phyloP scores from a whole-genome alignment of 768 basidiomycete genomes.

The Astraeus odoratus region DNA sequence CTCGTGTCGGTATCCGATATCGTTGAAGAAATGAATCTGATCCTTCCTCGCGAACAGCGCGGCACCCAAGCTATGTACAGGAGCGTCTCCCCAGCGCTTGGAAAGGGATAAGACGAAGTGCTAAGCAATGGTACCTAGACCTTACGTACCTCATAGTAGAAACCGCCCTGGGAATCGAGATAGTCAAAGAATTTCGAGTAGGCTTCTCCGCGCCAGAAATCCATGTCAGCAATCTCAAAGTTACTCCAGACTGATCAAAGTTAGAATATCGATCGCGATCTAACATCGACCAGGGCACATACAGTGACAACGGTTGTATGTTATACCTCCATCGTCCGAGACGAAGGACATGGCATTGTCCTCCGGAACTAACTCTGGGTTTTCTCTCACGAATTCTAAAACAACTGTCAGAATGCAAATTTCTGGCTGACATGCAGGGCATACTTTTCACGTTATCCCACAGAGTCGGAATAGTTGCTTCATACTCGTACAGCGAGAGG shows the following conservation, averaged over 20 bases:
- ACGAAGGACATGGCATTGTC: conserved; percentile 71
- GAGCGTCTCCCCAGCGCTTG: conserved; percentile 82
- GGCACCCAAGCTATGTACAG: conserved; percentile 79
- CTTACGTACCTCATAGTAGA: conserved; percentile 78
- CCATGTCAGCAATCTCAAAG: conserved; percentile 84
- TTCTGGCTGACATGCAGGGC: background rate
- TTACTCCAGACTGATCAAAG: conserved; percentile 54
- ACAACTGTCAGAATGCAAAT: background rate
- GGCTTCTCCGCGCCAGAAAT: conserved; percentile 81
- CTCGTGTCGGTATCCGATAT: conserved; percentile 81
- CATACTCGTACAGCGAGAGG: conserved; percentile 71
- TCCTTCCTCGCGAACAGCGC: conserved; percentile 68
- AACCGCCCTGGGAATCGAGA: conserved; percentile 78
- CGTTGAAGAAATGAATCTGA: conserved; percentile 75
- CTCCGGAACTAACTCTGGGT: conserved; percentile 54
- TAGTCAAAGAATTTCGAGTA: conserved; percentile 81
- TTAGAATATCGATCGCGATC: conserved; percentile 1
- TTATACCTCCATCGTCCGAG: conserved; percentile 59
- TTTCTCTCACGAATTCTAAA: conserved; percentile 59
- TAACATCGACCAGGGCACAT: conserved; percentile 21
- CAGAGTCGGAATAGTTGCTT: conserved; percentile 71
- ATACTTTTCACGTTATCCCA: conserved; percentile 71
- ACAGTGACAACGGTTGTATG: conserved; percentile 79
- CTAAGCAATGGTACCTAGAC: background rate
- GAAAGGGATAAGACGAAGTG: background rate